Conservation (phyloP, 2,329 filamentous ascomycete species). For the Botrytis pseudocinerea region DNA sequence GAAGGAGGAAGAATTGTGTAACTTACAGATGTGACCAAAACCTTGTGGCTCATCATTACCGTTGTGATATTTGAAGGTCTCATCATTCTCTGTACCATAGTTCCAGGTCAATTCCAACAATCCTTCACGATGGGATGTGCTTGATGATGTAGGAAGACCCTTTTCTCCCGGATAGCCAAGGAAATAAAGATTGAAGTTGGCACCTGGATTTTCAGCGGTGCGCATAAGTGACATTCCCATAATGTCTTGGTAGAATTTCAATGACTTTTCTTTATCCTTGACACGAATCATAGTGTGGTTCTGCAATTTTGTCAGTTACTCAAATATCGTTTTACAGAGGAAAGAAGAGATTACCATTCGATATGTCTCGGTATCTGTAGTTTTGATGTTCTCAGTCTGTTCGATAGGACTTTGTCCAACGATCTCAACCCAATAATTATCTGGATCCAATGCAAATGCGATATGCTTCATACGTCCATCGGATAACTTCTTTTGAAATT, state of each 20-base stretch:
- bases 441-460: conserved; percentile 86
- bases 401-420: conserved; percentile 71
- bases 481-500: conserved; percentile 90
- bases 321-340: background rate
- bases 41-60: conserved; percentile 91
- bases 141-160: conserved; percentile 53
- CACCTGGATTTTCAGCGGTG: conserved; percentile 67
- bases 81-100: conserved; percentile 81
- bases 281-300: conserved; percentile 96
- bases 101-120: conserved; percentile 89
- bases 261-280: conserved; percentile 73
- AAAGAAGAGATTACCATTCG: conserved; percentile 54
- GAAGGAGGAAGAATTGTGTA: background rate
- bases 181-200: conserved; percentile 89
- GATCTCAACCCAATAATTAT: conserved; percentile 83
- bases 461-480: conserved; percentile 87
- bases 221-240: conserved; percentile 85
- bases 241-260: conserved; percentile 80
- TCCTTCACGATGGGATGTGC: conserved; percentile 69
- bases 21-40: conserved; percentile 87
- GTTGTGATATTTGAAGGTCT: conserved; percentile 82
- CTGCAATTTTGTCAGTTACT: conserved; percentile 42
- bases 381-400: conserved; percentile 68
- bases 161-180: conserved; percentile 71
- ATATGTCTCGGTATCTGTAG: conserved; percentile 75